phyloP scores from a whole-genome alignment of 2,329 filamentous ascomycete species.

The Nothophaeocryptopus gaeumannii region DNA sequence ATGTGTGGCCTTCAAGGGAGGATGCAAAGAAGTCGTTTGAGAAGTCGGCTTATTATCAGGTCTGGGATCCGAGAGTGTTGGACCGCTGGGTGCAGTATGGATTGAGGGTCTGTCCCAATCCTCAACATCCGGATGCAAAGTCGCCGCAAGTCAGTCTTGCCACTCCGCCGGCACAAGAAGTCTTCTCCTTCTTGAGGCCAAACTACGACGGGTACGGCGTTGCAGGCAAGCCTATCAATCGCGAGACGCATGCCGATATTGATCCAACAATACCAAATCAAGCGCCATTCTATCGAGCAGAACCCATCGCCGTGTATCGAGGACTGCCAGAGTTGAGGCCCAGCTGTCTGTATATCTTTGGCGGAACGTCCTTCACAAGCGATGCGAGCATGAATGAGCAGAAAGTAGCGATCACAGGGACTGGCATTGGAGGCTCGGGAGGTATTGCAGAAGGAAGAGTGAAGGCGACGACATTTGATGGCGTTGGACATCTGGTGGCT shows the following conservation, averaged over 20 bases:
- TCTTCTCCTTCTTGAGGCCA: conserved; percentile 70
- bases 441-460: conserved; percentile 64
- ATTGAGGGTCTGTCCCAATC: conserved; percentile 67
- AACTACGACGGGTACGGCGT: conserved; percentile 41
- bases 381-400: conserved; percentile 47
- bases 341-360: conserved; percentile 67
- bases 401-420: conserved; percentile 63
- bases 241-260: conserved; percentile 46
- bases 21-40: conserved; percentile 67
- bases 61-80: conserved; percentile 79
- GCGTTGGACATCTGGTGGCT: conserved; percentile 73
- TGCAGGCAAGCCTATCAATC: conserved; percentile 29
- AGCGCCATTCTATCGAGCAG: conserved; percentile 65
- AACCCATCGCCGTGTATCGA: conserved; percentile 55
- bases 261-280: conserved; percentile 29
- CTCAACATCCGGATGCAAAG: conserved; percentile 42
- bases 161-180: conserved; percentile 85
- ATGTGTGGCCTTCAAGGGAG: conserved; percentile 74
- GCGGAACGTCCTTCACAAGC: conserved; percentile 58
- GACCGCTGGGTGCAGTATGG: conserved; percentile 71
- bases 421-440: conserved; percentile 65
- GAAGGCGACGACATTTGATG: conserved; percentile 60
- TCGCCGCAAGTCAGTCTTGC: conserved; percentile 62
- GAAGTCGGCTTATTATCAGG: conserved; percentile 70
- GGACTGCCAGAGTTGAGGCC: conserved; percentile 62